These are phyloP conservation scores for Podospora conica DNA, from an alignment of 495 filamentous ascomycete genomes.

Conservation along the genomic window DNA sequence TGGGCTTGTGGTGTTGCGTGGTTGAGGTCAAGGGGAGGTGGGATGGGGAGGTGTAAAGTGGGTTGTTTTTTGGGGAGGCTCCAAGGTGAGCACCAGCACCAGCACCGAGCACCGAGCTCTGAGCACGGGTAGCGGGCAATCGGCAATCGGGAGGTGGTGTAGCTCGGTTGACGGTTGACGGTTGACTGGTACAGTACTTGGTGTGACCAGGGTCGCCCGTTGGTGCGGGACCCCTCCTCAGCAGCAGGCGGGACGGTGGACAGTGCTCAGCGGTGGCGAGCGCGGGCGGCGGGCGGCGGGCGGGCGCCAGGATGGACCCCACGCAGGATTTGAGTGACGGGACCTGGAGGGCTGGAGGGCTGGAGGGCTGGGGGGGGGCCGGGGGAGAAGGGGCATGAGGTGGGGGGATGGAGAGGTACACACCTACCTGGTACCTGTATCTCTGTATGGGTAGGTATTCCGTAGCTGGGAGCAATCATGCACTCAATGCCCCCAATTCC, in stretches of 20 bases:
- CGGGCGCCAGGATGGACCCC: neutral
- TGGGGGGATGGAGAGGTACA: neutral
- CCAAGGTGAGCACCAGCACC: neutral
- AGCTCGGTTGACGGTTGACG: neutral
- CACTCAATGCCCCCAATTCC: neutral
- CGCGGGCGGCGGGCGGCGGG: neutral
- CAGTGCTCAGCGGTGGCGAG: neutral
- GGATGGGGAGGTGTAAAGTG: constrained; percentile 1
- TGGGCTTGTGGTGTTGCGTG: constrained; percentile 16
- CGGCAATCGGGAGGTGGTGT: neutral
- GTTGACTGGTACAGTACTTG: neutral
- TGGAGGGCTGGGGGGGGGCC: neutral
- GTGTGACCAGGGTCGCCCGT: neutral
- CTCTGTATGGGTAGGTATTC: too few relatives aligned
- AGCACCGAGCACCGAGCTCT: neutral
- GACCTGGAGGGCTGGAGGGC: too few relatives aligned
- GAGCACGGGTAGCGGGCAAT: neutral
- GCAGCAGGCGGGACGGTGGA: neutral
- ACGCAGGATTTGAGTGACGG: neutral
- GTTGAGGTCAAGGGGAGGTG: neutral
- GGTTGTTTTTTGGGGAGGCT: constrained; percentile 4
- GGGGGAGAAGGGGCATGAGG: neutral
- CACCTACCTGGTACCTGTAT: neutral
- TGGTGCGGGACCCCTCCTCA: neutral
- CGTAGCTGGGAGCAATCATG: neutral